These are phyloP conservation scores for Geotrichum citri-aurantii DNA, from an alignment of 1,139 yeast genomes.

Conservation along the genomic window DNA sequence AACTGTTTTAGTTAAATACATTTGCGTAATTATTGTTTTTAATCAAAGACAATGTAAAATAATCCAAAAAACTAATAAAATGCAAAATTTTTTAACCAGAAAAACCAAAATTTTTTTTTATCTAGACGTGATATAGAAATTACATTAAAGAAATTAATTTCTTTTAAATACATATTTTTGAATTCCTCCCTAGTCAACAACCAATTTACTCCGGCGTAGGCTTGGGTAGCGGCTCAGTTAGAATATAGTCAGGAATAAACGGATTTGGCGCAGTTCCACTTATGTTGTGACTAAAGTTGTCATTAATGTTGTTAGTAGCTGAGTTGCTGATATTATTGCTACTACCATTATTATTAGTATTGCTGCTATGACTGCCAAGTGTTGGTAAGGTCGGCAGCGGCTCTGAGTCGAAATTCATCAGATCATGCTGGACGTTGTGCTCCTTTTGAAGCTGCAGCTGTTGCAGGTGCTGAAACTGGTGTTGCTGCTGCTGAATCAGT, in stretches of 20 bases:
- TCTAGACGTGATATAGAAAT: background rate
- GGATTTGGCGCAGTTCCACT: background rate
- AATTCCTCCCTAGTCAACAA: background rate
- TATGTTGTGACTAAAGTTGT: background rate
- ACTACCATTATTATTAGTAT: background rate
- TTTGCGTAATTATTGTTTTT: no score
- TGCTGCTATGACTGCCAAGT: background rate
- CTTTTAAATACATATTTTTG: background rate
- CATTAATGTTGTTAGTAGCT: background rate
- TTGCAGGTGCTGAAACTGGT: conserved; percentile 12
- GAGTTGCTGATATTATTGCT: conserved; percentile 1
- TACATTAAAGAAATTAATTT: background rate
- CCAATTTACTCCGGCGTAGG: conserved; percentile 7
- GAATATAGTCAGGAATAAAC: conserved; percentile 9
- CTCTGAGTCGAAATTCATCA: background rate
- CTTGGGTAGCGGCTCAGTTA: conserved; percentile 14
- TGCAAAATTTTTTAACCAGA: background rate
- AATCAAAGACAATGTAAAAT: background rate
- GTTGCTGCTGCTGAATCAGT: conserved; percentile 14
- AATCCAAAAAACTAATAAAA: background rate
- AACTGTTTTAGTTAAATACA: no score
- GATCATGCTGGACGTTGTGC: background rate
- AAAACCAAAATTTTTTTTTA: background rate
- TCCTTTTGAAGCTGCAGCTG: conserved; percentile 8
- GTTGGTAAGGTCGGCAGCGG: background rate